These are phyloP conservation scores for Coemansia sp. DNA, from an alignment of 192 early-diverging fungal genomes.

Conservation along the genomic window DNA sequence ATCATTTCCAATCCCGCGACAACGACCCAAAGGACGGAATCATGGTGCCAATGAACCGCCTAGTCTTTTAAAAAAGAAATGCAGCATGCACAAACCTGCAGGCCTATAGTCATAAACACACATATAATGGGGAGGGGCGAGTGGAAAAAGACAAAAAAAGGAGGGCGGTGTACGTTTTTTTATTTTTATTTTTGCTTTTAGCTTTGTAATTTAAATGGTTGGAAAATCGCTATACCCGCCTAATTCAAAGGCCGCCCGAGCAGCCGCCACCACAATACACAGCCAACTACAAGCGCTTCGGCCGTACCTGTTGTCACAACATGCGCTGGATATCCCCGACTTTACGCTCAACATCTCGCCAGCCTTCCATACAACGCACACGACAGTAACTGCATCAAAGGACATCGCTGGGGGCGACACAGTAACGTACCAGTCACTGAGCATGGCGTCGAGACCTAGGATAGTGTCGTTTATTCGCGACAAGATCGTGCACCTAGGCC, in stretches of 20 bases:
- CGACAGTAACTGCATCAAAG: neutral
- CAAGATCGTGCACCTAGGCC: conserved; percentile 12
- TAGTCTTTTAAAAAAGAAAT: neutral
- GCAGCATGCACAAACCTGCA: neutral
- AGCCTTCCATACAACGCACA: neutral
- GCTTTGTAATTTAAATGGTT: neutral
- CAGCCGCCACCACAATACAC: neutral
- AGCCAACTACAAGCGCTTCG: neutral
- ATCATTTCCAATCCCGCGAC: conserved; percentile 10
- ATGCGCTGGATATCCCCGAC: conserved; percentile 5
- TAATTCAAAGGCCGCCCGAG: neutral
- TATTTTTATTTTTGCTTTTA: neutral
- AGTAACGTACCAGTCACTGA: conserved; percentile 6
- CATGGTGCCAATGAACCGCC: neutral
- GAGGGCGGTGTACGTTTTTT: too few relatives aligned
- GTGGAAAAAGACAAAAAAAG: neutral
- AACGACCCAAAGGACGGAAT: neutral
- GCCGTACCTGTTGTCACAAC: neutral
- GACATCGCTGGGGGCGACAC: neutral
- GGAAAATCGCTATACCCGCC: neutral
- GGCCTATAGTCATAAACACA: too few relatives aligned
- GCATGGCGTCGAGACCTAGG: conserved; percentile 11
- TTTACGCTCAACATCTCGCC: neutral
- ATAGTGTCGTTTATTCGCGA: conserved; percentile 10
- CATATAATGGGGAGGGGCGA: too few relatives aligned